Conservation (phyloP, 768 basidiomycete species). For the Chiua virens region DNA sequence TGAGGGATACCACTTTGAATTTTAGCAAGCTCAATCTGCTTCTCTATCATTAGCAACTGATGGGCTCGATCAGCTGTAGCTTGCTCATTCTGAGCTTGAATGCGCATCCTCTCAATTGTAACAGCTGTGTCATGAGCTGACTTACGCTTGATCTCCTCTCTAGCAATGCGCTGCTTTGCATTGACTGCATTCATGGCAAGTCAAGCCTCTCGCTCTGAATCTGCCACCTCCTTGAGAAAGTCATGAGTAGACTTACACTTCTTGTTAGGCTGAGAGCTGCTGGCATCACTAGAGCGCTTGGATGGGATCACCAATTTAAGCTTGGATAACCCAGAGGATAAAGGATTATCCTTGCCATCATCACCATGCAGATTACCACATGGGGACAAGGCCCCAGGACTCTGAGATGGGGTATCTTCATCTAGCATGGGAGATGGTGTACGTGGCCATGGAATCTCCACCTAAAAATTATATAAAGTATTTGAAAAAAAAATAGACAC, state of each 20-base stretch:
- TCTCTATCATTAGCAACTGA: conserved; percentile 1
- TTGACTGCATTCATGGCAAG: background rate
- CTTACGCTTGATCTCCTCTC: background rate
- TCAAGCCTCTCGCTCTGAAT: background rate
- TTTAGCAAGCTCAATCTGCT: conserved; percentile 1
- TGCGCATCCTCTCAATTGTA: background rate
- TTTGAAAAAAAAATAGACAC: background rate
- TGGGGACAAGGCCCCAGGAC: background rate
- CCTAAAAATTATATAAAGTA: background rate
- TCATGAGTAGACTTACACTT: background rate
- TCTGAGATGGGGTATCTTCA: background rate
- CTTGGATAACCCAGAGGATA: background rate
- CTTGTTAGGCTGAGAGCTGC: background rate
- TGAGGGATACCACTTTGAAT: background rate
- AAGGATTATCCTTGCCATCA: background rate
- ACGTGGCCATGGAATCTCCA: background rate
- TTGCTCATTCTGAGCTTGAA: conserved; percentile 3
- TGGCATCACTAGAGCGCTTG: background rate
- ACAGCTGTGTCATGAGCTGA: background rate
- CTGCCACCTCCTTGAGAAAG: background rate
- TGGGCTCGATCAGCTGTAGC: background rate
- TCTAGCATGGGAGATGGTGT: background rate
- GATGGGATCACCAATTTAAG: background rate
- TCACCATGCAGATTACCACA: background rate
- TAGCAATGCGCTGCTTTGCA: background rate